These are phyloP conservation scores for Solanum ossicruentum DNA, from an alignment of 257 asterid genomes.

Conservation along the genomic window DNA sequence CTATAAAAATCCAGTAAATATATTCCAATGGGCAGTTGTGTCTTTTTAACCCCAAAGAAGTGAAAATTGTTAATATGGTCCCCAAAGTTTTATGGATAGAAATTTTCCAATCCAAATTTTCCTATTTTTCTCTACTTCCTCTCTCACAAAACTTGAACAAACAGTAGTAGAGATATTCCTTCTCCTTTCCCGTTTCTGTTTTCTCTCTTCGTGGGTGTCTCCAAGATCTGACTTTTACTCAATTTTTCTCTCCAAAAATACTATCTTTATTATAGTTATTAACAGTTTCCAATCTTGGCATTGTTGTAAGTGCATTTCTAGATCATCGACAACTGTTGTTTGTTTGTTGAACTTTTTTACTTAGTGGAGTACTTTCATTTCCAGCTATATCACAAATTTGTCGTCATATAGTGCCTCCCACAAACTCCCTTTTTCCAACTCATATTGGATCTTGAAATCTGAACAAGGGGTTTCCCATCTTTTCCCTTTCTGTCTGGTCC, in stretches of 20 bases:
- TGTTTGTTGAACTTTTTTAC: background rate
- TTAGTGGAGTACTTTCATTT: conserved; percentile 5
- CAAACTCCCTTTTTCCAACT: background rate
- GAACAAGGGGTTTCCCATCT: conserved; percentile 11
- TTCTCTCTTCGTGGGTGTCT: conserved; percentile 4
- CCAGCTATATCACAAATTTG: conserved; percentile 10
- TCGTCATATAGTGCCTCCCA: conserved; percentile 5
- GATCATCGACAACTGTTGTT: conserved; percentile 8
- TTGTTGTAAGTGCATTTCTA: conserved; percentile 11
- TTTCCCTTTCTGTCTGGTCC: background rate
- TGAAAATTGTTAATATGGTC: background rate
- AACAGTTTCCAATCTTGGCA: conserved; percentile 7
- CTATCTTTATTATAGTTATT: background rate
- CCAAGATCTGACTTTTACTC: background rate
- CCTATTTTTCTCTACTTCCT: background rate
- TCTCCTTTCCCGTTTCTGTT: background rate
- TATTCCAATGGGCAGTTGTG: background rate
- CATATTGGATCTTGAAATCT: conserved; percentile 6
- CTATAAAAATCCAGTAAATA: background rate
- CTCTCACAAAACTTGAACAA: background rate
- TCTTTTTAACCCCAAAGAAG: background rate
- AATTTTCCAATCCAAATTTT: background rate
- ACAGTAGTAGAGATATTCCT: background rate
- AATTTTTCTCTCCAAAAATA: background rate
- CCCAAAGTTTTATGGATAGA: background rate